A percentile compares a stretch with the other conserved stretches of the same genome.
phyloP scores from a whole-genome alignment of 192 early-diverging fungal genomes.

The Mortierella hygrophila region DNA sequence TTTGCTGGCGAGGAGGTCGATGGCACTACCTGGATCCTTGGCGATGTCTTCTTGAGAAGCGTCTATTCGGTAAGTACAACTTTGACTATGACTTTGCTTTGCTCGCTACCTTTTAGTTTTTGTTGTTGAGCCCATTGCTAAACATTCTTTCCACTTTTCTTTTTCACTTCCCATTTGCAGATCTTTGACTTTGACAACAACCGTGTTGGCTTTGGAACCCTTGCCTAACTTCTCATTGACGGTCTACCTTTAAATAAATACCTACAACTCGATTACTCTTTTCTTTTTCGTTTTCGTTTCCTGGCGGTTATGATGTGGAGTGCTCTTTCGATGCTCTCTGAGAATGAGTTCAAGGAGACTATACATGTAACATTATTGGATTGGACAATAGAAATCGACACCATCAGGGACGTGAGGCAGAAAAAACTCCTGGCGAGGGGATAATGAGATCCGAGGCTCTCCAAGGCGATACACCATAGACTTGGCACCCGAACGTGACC shows the following conservation, averaged over 20 bases:
- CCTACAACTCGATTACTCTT: not conserved
- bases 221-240: not conserved
- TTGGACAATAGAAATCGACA: too few relatives aligned
- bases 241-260: not conserved
- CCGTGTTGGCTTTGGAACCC: constrained; percentile 44
- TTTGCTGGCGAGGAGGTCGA: constrained; percentile 51
- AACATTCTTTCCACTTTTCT: not conserved
- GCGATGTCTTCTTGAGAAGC: constrained; percentile 50
- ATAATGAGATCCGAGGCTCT: too few relatives aligned
- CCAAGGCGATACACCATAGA: too few relatives aligned
- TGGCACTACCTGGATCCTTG: constrained; percentile 52
- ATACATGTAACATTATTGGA: too few relatives aligned
- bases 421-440: too few relatives aligned
- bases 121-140: not conserved
- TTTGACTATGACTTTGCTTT: not conserved
- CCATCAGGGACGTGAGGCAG: too few relatives aligned
- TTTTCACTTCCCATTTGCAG: not conserved
- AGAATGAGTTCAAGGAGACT: too few relatives aligned
- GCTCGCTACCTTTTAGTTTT: not conserved
- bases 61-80: constrained; percentile 37
- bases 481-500: too few relatives aligned
- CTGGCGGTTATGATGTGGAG: too few relatives aligned
- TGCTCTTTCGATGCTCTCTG: too few relatives aligned
- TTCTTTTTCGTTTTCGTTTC: too few relatives aligned
- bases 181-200: constrained; percentile 52